Conservation (phyloP, 805 yeast species). For the Saturnispora serradocipensis region DNA sequence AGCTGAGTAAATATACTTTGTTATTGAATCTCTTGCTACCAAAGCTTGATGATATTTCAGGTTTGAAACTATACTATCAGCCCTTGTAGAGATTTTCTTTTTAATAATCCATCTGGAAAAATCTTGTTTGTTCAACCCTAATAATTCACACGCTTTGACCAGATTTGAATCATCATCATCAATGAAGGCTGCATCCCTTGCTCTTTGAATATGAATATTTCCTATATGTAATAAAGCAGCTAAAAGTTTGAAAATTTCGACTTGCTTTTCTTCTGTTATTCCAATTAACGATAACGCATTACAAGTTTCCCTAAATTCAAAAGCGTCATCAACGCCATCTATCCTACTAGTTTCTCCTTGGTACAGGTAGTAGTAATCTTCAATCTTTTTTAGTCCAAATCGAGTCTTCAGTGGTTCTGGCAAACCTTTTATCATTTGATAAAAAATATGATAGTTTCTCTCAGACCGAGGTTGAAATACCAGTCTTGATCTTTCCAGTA, state of each 20-base stretch:
- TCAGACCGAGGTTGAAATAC: slow-evolving; percentile 85
- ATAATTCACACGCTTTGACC: slow-evolving; percentile 68
- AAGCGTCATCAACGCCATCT: slow-evolving; percentile 69
- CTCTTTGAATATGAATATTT: slow-evolving; percentile 76
- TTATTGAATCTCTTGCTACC: slow-evolving; percentile 91
- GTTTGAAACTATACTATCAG: slow-evolving; percentile 82
- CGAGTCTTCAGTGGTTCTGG: slow-evolving; percentile 44
- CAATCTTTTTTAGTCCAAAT: slow-evolving; percentile 53
- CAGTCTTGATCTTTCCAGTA: slow-evolving; percentile 85
- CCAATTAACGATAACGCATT: slow-evolving; percentile 78
- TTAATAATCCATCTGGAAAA: slow-evolving; percentile 89
- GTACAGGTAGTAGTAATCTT: slow-evolving; percentile 69
- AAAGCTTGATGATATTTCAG: slow-evolving; percentile 73
- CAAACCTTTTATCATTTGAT: slow-evolving; percentile 77
- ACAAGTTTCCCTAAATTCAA: slow-evolving; percentile 66
- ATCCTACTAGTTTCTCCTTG: slow-evolving; percentile 73
- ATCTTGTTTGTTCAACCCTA: slow-evolving; percentile 62
- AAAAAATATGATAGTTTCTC: slow-evolving; percentile 91
- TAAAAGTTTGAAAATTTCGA: slow-evolving; percentile 61
- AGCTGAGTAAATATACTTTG: slow-evolving; percentile 86
- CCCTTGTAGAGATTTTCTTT: slow-evolving; percentile 82
- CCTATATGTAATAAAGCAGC: slow-evolving; percentile 91
- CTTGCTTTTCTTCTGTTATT: slow-evolving; percentile 47
- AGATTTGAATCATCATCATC: slow-evolving; percentile 79
- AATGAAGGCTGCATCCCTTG: slow-evolving; percentile 73